Conservation (phyloP, 495 filamentous ascomycete genomes). For the Penicillium cataractarum region DNA sequence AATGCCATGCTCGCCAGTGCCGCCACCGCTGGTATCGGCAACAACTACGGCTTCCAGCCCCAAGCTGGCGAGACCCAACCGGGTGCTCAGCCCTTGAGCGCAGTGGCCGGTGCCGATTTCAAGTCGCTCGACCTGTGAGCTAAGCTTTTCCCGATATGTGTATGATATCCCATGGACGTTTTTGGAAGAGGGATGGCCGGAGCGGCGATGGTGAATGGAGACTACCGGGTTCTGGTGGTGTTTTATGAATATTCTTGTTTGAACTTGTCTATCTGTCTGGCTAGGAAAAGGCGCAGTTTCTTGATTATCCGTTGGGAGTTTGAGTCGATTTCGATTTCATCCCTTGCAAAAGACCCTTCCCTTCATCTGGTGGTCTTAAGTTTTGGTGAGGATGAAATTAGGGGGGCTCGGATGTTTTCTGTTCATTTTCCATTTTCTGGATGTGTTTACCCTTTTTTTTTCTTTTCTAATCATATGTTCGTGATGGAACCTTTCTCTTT, state of each 20-base stretch:
- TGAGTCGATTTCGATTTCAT: slow-evolving; percentile 25
- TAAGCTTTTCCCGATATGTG: slow-evolving; percentile 24
- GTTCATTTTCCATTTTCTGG: slow-evolving; percentile 15
- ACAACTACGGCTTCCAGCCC: slow-evolving; percentile 65
- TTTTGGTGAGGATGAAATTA: slow-evolving; percentile 19
- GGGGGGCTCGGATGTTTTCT: slow-evolving; percentile 13
- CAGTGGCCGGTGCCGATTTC: slow-evolving; percentile 56
- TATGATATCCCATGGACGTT: slow-evolving; percentile 33
- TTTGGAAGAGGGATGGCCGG: slow-evolving; percentile 8
- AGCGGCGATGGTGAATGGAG: slow-evolving; percentile 5
- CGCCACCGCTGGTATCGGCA: slow-evolving; percentile 50
- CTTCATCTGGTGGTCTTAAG: slow-evolving; percentile 11
- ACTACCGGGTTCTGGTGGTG: slow-evolving; percentile 18
- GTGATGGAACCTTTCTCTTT: slow-evolving; percentile 24
- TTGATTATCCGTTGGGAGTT: slow-evolving; percentile 29
- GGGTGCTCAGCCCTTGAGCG: slow-evolving; percentile 66
- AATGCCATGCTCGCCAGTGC: slow-evolving; percentile 54
- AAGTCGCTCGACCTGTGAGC: slow-evolving; percentile 53
- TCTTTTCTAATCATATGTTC: slow-evolving; percentile 29
- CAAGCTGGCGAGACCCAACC: slow-evolving; percentile 44
- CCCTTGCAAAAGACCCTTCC: slow-evolving; percentile 16
- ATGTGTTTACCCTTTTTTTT: slow-evolving; percentile 27
- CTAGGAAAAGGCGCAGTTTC: slow-evolving; percentile 38
- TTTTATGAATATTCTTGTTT: slow-evolving; percentile 34
- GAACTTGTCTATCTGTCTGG: slow-evolving; percentile 28